Conservation (phyloP, 2,329 filamentous ascomycete genomes). For the Claviceps paspali region DNA sequence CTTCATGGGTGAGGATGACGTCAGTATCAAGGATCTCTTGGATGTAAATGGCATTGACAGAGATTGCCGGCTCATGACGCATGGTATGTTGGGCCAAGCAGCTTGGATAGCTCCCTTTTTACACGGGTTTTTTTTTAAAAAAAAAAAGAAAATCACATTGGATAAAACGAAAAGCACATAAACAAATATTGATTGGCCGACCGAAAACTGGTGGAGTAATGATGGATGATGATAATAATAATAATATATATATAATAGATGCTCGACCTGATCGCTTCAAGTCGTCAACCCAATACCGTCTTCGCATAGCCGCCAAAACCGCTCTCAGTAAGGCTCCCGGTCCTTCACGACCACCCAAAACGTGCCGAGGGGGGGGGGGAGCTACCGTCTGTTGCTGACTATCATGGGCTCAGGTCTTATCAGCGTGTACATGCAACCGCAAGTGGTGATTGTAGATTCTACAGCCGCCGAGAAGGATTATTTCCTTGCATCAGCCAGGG, state of each 20-base stretch:
- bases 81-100: constrained; percentile 29
- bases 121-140: no score
- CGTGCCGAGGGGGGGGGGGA: no score
- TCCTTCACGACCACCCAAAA: no score
- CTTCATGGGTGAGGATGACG: constrained; percentile 57
- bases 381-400: no score
- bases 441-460: constrained; percentile 59
- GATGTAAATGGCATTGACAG: constrained; percentile 66
- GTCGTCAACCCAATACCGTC: constrained; percentile 54
- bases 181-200: no score
- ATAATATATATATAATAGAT: no score
- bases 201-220: no score
- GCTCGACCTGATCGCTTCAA: constrained; percentile 60
- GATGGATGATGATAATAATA: no score
- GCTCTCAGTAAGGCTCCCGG: constrained; percentile 43
- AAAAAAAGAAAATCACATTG: no score
- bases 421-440: constrained; percentile 58
- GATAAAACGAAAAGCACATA: no score
- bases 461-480: constrained; percentile 50
- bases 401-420: constrained; percentile 38
- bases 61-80: constrained; percentile 48
- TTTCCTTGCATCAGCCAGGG: constrained; percentile 46
- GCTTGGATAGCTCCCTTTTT: no score
- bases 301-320: constrained; percentile 46
- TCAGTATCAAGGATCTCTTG: constrained; percentile 53